Percentiles rank a stretch among this genome's conserved stretches.
phyloP scores from a whole-genome alignment of 768 basidiomycete species.

The Tricholoma furcatifolium region DNA sequence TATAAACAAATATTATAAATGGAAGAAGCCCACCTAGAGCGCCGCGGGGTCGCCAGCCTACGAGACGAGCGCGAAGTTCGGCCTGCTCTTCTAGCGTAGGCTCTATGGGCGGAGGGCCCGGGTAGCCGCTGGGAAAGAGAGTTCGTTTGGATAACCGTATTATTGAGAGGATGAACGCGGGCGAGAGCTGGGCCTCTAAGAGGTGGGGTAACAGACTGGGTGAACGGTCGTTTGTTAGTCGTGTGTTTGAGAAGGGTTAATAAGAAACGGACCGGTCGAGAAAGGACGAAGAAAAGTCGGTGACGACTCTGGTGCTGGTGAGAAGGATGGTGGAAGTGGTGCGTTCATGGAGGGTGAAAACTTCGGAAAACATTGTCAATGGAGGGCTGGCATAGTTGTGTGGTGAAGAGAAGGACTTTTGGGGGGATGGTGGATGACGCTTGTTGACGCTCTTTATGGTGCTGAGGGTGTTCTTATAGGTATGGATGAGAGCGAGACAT shows the following conservation, averaged over 20 bases:
- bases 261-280: slow-evolving; percentile 50
- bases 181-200: slow-evolving; percentile 52
- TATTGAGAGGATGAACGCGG: slow-evolving; percentile 49
- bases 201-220: slow-evolving; percentile 68
- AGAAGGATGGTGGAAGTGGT: slow-evolving; percentile 46
- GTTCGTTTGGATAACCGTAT: slow-evolving; percentile 61
- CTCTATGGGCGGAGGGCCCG: slow-evolving; percentile 67
- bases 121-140: slow-evolving; percentile 90
- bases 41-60: slow-evolving; percentile 36
- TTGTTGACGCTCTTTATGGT: slow-evolving; percentile 70
- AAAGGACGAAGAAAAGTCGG: slow-evolving; percentile 48
- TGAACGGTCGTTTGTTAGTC: background rate
- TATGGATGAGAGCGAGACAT: slow-evolving; percentile 65
- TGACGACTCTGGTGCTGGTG: slow-evolving; percentile 44
- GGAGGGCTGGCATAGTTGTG: slow-evolving; percentile 40
- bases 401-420: slow-evolving; percentile 20
- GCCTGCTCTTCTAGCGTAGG: slow-evolving; percentile 78
- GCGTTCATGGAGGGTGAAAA: slow-evolving; percentile 48
- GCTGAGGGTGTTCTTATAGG: slow-evolving; percentile 61
- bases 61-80: slow-evolving; percentile 46
- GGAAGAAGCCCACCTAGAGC: slow-evolving; percentile 29
- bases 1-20: background rate
- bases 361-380: slow-evolving; percentile 45
- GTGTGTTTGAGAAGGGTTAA: background rate
- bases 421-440: slow-evolving; percentile 21